Percentiles rank a stretch among this genome's conserved stretches.
These are phyloP conservation scores for Leishmania aethiopica DNA, from an alignment of 208 protist species.

Conservation along the genomic window DNA sequence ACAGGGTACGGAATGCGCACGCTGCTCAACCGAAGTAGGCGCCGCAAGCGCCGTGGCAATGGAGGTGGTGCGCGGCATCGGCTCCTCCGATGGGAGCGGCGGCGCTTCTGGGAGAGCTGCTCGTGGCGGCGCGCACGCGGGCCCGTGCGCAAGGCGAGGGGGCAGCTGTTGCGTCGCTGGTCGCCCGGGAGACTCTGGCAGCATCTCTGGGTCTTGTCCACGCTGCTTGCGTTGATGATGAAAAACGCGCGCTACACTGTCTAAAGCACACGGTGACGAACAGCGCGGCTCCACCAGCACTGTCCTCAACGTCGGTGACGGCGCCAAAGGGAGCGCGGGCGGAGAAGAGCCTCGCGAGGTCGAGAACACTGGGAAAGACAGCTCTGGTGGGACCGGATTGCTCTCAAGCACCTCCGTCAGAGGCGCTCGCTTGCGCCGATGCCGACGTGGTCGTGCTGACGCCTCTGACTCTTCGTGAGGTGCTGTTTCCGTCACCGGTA, in stretches of 20 bases:
- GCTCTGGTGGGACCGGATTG: neutral
- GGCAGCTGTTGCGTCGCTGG: neutral
- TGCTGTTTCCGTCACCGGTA: neutral
- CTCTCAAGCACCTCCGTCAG: no score
- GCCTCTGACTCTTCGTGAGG: neutral
- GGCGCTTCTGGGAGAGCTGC: neutral
- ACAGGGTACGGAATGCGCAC: no score
- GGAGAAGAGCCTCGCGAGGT: neutral
- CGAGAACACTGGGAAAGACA: neutral
- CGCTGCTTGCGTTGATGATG: neutral
- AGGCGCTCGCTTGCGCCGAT: neutral
- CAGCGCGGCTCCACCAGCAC: neutral
- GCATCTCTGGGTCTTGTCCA: neutral
- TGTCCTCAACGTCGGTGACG: neutral
- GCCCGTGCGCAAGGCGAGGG: neutral
- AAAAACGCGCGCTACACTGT: neutral
- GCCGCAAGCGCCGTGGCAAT: neutral
- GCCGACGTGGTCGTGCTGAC: neutral
- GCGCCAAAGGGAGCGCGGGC: neutral
- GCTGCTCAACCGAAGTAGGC: neutral
- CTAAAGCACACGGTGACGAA: neutral
- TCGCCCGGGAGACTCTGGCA: neutral
- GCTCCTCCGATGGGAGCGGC: neutral
- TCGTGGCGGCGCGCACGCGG: neutral
- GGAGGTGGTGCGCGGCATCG: neutral